phyloP scores from a whole-genome alignment of 2,329 filamentous ascomycete genomes.

The Colletotrichum sp. region DNA sequence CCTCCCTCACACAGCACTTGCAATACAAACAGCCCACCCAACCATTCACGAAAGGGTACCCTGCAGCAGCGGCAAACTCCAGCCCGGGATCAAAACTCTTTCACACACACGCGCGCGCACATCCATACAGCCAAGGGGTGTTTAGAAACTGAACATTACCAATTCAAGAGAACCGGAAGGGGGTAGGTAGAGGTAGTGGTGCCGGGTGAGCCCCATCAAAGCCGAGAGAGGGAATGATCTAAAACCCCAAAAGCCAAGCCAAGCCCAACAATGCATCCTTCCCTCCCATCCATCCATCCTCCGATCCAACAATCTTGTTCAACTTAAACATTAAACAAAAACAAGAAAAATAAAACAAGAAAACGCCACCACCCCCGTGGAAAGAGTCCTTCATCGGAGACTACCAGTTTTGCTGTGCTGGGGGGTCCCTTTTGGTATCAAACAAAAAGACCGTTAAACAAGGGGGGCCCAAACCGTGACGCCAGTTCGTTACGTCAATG shows the following conservation, averaged over 20 bases:
- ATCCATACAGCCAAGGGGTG: not conserved
- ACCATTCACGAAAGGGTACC: not conserved
- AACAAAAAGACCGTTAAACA: conserved; percentile 6
- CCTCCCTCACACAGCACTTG: not conserved
- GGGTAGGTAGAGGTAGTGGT: not conserved
- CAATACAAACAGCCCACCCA: not conserved
- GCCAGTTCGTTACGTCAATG: conserved; percentile 21
- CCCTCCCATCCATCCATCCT: not conserved
- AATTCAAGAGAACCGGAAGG: not conserved
- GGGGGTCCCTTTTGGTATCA: not conserved
- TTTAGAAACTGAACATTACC: not conserved
- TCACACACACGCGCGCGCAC: not conserved
- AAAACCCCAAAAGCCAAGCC: not conserved
- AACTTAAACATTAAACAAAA: not conserved
- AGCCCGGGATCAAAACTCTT: not conserved
- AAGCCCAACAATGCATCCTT: not conserved
- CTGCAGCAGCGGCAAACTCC: not conserved
- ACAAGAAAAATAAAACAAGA: not conserved
- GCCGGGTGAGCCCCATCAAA: not conserved
- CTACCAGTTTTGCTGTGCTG: not conserved
- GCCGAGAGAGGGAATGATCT: not conserved
- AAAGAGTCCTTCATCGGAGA: not conserved
- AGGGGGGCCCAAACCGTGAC: conserved; percentile 9
- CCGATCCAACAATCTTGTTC: not conserved
- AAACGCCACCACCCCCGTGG: not conserved